Conservation (phyloP, 371 early-diverging fungal genomes). For the Mucor lusitanicus region DNA sequence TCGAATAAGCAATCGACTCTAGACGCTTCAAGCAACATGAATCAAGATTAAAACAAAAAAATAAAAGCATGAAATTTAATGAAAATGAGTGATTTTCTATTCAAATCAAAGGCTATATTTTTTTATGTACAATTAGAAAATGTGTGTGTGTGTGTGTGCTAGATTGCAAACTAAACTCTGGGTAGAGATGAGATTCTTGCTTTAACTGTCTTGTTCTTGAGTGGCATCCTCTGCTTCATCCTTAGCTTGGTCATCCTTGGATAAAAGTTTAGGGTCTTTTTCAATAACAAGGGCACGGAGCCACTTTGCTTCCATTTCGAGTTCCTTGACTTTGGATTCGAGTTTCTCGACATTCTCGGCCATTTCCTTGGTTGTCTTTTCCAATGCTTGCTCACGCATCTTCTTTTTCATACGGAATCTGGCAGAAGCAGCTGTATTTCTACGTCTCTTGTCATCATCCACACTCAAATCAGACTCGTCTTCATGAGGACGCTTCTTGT, state of each 20-base stretch:
- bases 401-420: slow-evolving; percentile 92
- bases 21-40: background rate
- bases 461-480: slow-evolving; percentile 21
- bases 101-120: background rate
- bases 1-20: background rate
- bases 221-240: background rate
- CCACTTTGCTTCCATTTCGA: slow-evolving; percentile 91
- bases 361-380: slow-evolving; percentile 79
- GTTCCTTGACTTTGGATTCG: slow-evolving; percentile 70
- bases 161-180: background rate
- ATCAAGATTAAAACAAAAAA: background rate
- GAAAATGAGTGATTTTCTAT: background rate
- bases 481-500: background rate
- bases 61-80: background rate
- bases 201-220: background rate
- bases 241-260: background rate
- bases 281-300: slow-evolving; percentile 81
- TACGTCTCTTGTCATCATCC: slow-evolving; percentile 81
- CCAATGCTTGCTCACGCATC: slow-evolving; percentile 77
- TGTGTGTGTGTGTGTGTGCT: no score
- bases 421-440: slow-evolving; percentile 91
- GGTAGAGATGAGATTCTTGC: background rate
- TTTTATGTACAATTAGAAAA: background rate
- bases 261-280: slow-evolving; percentile 48
- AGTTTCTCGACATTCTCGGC: slow-evolving; percentile 66